A percentile compares a stretch with the other conserved stretches of the same genome.
Conservation (phyloP, 345 rosid genomes). For the Aurinia saxatilis region DNA sequence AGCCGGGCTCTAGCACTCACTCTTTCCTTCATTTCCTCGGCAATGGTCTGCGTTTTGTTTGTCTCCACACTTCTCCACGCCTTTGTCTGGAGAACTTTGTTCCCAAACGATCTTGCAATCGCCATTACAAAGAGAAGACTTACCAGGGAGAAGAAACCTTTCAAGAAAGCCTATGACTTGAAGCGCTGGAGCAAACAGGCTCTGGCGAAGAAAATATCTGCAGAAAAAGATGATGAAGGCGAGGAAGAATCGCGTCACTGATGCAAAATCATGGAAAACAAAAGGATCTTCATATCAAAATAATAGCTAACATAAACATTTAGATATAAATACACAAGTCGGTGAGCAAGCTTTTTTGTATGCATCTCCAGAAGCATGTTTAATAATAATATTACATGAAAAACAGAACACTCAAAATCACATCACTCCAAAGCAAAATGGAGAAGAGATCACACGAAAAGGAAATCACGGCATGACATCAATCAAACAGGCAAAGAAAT, state of each 20-base stretch:
- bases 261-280: conserved; percentile 10
- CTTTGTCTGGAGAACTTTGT: conserved; percentile 60
- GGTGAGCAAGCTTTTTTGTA: conserved; percentile 3
- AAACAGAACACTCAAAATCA: conserved; percentile 3
- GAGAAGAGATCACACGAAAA: conserved; percentile 9
- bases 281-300: neutral
- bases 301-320: neutral
- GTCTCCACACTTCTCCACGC: conserved; percentile 76
- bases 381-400: conserved; percentile 12
- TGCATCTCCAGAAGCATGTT: conserved; percentile 14
- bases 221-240: conserved; percentile 33
- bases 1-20: conserved; percentile 63
- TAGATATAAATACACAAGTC: conserved; percentile 4
- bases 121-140: conserved; percentile 70
- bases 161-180: conserved; percentile 53
- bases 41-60: conserved; percentile 64
- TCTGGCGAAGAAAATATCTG: conserved; percentile 38
- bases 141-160: conserved; percentile 51
- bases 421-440: conserved; percentile 9
- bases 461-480: neutral
- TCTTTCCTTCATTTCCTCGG: conserved; percentile 69
- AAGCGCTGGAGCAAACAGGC: conserved; percentile 76
- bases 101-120: conserved; percentile 87
- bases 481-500: conserved; percentile 41
- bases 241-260: conserved; percentile 34